These are phyloP conservation scores for Venturia asperata DNA, from an alignment of 2,329 filamentous ascomycete genomes.

Conservation along the genomic window DNA sequence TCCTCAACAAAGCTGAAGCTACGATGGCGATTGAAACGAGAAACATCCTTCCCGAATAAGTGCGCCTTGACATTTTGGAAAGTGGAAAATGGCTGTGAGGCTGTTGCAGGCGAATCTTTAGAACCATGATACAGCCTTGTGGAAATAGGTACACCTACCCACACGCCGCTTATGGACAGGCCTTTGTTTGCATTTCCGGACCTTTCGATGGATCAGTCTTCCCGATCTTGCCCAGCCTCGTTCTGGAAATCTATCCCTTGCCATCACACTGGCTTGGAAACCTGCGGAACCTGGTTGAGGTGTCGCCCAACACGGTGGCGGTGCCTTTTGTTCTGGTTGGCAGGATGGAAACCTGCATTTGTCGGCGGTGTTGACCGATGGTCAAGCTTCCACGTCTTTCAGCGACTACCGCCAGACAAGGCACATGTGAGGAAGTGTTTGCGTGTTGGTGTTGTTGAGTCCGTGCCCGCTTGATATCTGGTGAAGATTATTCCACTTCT, in stretches of 20 bases:
- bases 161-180: background rate
- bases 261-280: background rate
- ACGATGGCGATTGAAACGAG: background rate
- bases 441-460: background rate
- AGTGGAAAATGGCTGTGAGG: background rate
- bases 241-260: background rate
- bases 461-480: background rate
- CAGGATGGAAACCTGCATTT: background rate
- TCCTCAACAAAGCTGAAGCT: background rate
- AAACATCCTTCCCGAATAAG: background rate
- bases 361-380: background rate
- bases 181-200: background rate
- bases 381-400: background rate
- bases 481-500: background rate
- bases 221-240: background rate
- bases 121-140: background rate
- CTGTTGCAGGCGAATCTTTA: background rate
- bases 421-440: background rate
- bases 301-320: background rate
- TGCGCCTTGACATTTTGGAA: background rate
- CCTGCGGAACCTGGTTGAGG: background rate
- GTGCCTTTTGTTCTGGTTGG: background rate
- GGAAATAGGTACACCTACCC: too few species aligned
- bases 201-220: background rate
- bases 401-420: background rate